Evolutionary conservation across 108 stramenopile species (phyloP).

Genomic region (Discostella stelligeroides): DNA sequence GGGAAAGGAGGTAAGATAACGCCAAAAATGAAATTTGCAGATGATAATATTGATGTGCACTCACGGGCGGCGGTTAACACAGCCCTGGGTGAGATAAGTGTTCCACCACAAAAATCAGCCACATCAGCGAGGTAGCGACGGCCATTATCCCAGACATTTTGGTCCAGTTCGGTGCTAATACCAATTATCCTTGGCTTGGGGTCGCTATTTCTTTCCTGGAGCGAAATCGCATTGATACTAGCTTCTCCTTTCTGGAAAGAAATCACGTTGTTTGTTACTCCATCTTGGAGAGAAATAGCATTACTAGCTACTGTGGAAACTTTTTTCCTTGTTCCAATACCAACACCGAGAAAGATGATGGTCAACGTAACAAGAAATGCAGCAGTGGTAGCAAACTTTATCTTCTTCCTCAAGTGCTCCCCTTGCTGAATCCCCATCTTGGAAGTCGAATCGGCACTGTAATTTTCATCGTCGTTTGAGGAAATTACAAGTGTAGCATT

Average conservation of each 20-base stretch:
- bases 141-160: background rate
- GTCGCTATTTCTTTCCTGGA: background rate
- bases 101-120: background rate
- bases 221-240: background rate
- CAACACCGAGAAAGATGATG: too few species aligned
- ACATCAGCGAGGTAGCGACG: background rate
- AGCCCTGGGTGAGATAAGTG: background rate
- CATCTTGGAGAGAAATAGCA: too few species aligned
- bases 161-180: background rate
- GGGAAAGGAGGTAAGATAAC: background rate
- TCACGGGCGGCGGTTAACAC: background rate
- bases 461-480: too few species aligned
- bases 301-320: too few species aligned
- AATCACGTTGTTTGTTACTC: background rate
- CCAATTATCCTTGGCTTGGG: background rate
- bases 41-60: background rate
- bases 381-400: too few species aligned
- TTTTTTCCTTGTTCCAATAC: too few species aligned
- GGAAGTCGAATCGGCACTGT: too few species aligned
- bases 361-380: too few species aligned
- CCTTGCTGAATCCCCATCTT: too few species aligned
- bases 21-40: too few species aligned
- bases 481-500: too few species aligned
- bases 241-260: background rate
- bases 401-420: too few species aligned